Conservation (phyloP, 306 rosid genomes). For the Rosa chinensis region DNA sequence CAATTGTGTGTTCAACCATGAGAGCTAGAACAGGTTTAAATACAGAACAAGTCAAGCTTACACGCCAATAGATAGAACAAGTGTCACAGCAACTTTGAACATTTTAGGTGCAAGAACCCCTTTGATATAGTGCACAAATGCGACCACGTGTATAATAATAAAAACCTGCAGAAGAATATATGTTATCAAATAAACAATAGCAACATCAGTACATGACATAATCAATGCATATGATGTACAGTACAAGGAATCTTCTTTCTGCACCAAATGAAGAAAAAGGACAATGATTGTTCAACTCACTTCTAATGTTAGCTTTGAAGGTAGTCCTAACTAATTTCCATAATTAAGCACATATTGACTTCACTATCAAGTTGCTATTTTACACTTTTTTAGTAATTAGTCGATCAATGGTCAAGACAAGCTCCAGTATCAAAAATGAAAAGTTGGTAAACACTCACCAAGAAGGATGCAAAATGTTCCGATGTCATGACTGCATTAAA, state of each 20-base stretch:
- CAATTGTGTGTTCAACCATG: slow-evolving; percentile 20
- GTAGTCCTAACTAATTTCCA: background rate
- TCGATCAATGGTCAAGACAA: background rate
- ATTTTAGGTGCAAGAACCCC: slow-evolving; percentile 86
- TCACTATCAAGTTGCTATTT: background rate
- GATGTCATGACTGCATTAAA: slow-evolving; percentile 98
- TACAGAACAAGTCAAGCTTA: slow-evolving; percentile 45
- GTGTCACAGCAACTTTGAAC: slow-evolving; percentile 90
- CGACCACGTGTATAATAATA: slow-evolving; percentile 90
- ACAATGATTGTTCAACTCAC: background rate
- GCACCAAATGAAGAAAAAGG: background rate
- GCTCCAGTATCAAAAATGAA: background rate
- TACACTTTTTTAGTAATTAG: background rate
- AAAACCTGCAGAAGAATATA: slow-evolving; percentile 70
- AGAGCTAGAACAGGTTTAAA: slow-evolving; percentile 19
- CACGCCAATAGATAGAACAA: slow-evolving; percentile 86
- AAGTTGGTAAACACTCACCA: slow-evolving; percentile 51
- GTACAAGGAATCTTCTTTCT: background rate
- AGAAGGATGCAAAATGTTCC: slow-evolving; percentile 95
- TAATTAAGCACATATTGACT: background rate
- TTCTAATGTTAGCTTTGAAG: background rate
- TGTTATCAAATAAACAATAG: slow-evolving; percentile 3
- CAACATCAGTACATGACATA: background rate
- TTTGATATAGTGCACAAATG: slow-evolving; percentile 89
- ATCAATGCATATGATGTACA: background rate